Base-by-base conservation (phyloP, 2,329 filamentous ascomycete species). In the Phialocephala subalpina region DNA sequence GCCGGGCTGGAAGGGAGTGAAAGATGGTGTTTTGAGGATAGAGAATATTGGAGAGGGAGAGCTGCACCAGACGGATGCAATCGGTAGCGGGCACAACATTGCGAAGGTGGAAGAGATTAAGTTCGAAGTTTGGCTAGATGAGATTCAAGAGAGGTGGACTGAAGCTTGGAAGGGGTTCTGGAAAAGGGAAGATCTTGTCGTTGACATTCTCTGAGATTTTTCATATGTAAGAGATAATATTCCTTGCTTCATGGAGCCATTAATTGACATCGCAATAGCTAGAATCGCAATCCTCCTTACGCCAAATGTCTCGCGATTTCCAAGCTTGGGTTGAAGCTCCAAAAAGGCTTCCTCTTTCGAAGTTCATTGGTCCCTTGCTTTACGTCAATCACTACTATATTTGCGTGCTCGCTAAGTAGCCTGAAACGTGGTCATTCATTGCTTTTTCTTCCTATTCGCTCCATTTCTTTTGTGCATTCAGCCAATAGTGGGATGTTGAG, bases 1-100 rank as follows among this genome's bases (percentile, higher is more conserved):
- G 3, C 62, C 72, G 22, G 72, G 72, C 1, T 74, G 73, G 73
- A 65, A 60, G 45, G 72, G 73, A 2, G 63, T 75, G 16, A 67
- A 65, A 3, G 65, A 72, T 40, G 73, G 73, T 1, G 66, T 62
- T 20, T 45, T 75, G 52, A 56, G 52, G 22, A 57, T 74, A 29
- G 70, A 68, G 11, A 35, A 56, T 33, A 11, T 33, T 22, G 29
- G 20, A 25, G 8, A 38, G 38, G 35, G 14, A 12, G 25, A 42
- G 5, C 7, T 3, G 2, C 11, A 29, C 27, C 3, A 12, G 11
- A 18, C n/a, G 12, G 22, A 29, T 62, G 68, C 25, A 66, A 69
- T 56, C 47, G 65, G n/a, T 3, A 25, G 29, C 16, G 47, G 12
- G 9, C 16, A 3, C 20, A 20, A 29, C 6, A n/a, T 27, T 11